Conservation (phyloP, 768 basidiomycete species). For the Mycena crocata region DNA sequence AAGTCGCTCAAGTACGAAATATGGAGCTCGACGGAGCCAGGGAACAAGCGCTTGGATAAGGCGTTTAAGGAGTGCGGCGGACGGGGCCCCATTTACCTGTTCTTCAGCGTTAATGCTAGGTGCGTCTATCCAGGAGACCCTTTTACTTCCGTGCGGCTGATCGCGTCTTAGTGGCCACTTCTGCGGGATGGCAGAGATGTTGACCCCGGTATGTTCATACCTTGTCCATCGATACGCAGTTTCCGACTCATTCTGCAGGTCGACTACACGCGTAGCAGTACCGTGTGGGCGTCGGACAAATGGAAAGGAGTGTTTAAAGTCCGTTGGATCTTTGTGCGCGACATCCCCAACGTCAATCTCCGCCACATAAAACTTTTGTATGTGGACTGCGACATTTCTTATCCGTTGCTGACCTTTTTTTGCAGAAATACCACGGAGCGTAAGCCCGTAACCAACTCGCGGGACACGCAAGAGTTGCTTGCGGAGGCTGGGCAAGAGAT, state of each 20-base stretch:
- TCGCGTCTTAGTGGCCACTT: constrained; percentile 82
- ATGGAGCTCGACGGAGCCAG: constrained; percentile 97
- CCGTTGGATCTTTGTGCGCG: constrained; percentile 96
- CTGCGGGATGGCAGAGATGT: constrained; percentile 98
- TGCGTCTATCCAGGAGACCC: constrained; percentile 39
- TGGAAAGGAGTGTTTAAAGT: constrained; percentile 99
- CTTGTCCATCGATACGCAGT: neutral
- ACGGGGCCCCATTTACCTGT: constrained; percentile 94
- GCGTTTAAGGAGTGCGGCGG: constrained; percentile 96
- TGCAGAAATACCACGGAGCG: constrained; percentile 94
- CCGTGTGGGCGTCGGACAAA: constrained; percentile 99
- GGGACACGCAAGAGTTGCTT: constrained; percentile 96
- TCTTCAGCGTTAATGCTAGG: constrained; percentile 98
- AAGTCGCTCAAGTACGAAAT: constrained; percentile 98
- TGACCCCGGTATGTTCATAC: constrained; percentile 77
- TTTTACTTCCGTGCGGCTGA: constrained; percentile 9
- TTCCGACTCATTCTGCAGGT: constrained; percentile 57
- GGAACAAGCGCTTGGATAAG: constrained; percentile 96
- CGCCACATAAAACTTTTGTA: constrained; percentile 77
- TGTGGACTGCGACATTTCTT: neutral
- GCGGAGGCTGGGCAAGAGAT: constrained; percentile 98
- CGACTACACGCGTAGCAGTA: constrained; percentile 93
- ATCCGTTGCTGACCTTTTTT: constrained; percentile 27
- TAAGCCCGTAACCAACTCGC: constrained; percentile 97
- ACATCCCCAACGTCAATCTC: constrained; percentile 90